Evolutionary conservation across 2,329 filamentous ascomycete genomes (phyloP), one percentile per base, ranked within the genome.

Genomic region (Aureobasidium vineae): DNA sequence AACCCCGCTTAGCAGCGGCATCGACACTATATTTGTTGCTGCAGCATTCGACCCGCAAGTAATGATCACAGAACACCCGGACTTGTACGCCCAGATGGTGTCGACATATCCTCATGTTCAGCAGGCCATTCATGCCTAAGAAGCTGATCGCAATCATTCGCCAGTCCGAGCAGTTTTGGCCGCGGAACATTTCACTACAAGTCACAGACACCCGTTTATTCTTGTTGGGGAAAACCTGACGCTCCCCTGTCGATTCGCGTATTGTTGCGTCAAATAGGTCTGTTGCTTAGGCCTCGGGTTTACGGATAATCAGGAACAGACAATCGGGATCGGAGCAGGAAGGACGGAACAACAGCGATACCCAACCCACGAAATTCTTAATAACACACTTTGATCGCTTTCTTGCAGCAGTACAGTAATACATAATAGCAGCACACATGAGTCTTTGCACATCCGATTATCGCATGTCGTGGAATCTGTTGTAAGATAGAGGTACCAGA

Each of bases 21-120:
- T 96, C 69, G 90, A 96, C 71, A 96, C 93, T 0, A 90, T 97
- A 68, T 97, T 97, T 72, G 91, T 97, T 0, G 92, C 91, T 2
- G 83, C 83, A 76, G 85, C 84, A 1, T 86, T 84, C 83, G 83
- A 86, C 36, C 83, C 84, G 7, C 83, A 89, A 72, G 53, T 56
- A n/a, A 67, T 88, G 85, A 89, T 92, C 75, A 82, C 85, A 49
- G 88, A 95, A 66, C 93, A 97, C 76, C 87, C 88, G 0, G 91
- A 96, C 68, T 79, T 98, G 54, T 97, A 94, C 76, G 80, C 87
- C 19, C 84, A 86, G 69, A 89, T 98, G 86, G 82, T 96, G 1
- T 79, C 83, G 61, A 88, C 96, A 16, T 97, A 97, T 74, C 93
- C 93, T 8, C 86, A 90, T 69, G 89, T 96, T 4, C 90, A 95